Base-by-base conservation (phyloP, 2,329 filamentous ascomycete species). In the Zopfia rhizophila region DNA sequence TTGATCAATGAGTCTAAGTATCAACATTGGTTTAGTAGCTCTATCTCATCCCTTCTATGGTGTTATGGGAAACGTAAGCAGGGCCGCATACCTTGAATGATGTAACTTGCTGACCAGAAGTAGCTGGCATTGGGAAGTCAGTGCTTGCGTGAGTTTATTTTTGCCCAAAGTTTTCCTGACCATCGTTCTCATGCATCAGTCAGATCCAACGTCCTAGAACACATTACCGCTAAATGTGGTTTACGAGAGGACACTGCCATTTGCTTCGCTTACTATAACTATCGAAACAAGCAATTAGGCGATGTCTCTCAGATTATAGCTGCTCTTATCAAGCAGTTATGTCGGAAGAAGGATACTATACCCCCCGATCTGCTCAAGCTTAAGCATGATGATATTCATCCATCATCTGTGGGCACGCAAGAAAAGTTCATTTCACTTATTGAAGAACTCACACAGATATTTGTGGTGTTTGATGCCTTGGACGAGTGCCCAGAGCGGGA, bases 301-400 rank as follows among this genome's bases (percentile, higher is more conserved):
- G 27, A 54, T 0, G 12, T 45, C n/a, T 22, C 18, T 14, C 18
- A 38, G 29, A 42, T 55, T 25, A 24, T 55, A 43, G 35, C 45
- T 27, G 28, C 53, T 27, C 19, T 55, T 7, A 7, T 55, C 21
- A 50, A 55, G 43, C 53, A 55, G 30, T 16, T 55, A 4, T 53
- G 49, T 29, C 45, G 27, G 41, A 53, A 30, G 19, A 38, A 7
- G 18, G 36, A 38, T n/a, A 7, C 22, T 19, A 31, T 40, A 31
- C 27, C 38, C 6, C 4, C 5, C 17, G 10, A 23, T n/a, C 21
- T 40, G 17, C 38, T 40, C 10, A 31, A 30, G 10, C 23, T 40
- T 10, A 40, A 40, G 17, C 7, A 31, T 8, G 12, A 30, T 11
- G 24, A 24, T 4, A 10, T 19, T 21, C 7, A 16, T 22, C 7